Base-by-base conservation (phyloP, 2,329 filamentous ascomycete genomes). In the Aschersonia sp. region DNA sequence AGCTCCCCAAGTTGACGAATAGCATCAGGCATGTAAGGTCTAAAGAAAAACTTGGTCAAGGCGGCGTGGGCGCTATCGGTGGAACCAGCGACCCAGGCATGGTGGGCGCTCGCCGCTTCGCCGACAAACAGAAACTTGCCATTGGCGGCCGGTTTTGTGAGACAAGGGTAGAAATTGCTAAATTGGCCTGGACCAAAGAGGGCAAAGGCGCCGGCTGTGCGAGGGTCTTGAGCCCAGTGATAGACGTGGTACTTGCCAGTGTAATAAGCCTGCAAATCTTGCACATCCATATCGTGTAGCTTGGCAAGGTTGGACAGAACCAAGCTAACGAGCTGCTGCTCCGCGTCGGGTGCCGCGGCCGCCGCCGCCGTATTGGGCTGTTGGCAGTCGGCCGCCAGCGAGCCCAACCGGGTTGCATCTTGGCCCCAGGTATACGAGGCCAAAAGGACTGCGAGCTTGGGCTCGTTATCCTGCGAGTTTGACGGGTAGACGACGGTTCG, bases 381-480 rank as follows among this genome's bases (percentile, higher is more conserved):
- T n/a, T n/a, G n/a, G n/a, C n/a, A n/a, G n/a, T n/a, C n/a, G n/a
- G n/a, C n/a, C n/a, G n/a, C n/a, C n/a, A 62, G 53, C 9, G 60
- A 45, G 14, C 58, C 61, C 22, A 67, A 51, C 10, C 64, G 56
- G 8, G 52, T 32, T 1, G 63, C 59, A 48, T 67, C 65, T 48
- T 66, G 62, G 22, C 47, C 49, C 62, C 62, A 66, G 2, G 58
- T 60, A 48, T 66, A 68, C 2, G 59, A 62, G n/a, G 50, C 54
- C 3, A 68, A 53, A 6, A 67, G 58, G 4, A 66, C 60, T 6
- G 57, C 60, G 4, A 59, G 53, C 8, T 55, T 46, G 8, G 53
- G 8, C 32, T 37, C 32, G 3, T 45, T 42, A 39, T 58, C 58
- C 40, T 55, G 10, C 35, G 59, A 49, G 46, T 63, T 63, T 1